Evolutionary conservation across 306 rosid species (phyloP).

Genomic region (Clitoria ternatea): DNA sequence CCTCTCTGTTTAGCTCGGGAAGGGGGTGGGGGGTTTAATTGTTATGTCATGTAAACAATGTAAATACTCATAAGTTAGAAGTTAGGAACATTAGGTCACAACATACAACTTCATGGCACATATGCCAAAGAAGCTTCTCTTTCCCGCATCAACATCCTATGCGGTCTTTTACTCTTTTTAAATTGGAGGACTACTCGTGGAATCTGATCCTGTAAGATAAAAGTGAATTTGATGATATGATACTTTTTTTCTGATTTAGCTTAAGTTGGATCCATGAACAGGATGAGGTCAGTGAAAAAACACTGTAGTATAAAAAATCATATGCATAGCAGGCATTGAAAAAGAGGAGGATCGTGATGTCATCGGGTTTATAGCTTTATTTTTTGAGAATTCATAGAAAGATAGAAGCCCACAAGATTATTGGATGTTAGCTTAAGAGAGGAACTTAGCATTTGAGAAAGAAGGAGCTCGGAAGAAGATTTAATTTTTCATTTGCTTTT

Average conservation of each 20-base stretch:
- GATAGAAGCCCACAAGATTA: neutral
- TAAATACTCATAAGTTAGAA: neutral
- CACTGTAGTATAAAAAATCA: conserved; percentile 30
- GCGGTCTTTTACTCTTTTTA: conserved; percentile 14
- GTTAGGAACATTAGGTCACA: conserved; percentile 19
- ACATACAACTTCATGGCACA: conserved; percentile 32
- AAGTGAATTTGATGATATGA: conserved; percentile 45
- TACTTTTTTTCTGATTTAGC: conserved; percentile 42
- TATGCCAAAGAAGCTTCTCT: conserved; percentile 62
- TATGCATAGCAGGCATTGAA: conserved; percentile 33
- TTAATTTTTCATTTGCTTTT: no score
- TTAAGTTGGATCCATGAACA: conserved; percentile 22
- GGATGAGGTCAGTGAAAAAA: conserved; percentile 31
- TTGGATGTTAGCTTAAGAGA: neutral
- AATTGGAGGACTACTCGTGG: conserved; percentile 48
- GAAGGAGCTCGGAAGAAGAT: conserved; percentile 5
- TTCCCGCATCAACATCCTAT: conserved; percentile 33
- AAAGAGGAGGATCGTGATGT: conserved; percentile 23
- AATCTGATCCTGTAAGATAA: conserved; percentile 68
- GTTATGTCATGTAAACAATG: neutral
- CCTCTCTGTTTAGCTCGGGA: neutral
- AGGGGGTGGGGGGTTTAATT: neutral
- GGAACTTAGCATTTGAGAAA: neutral
- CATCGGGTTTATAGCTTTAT: conserved; percentile 17
- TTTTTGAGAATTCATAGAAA: conserved; percentile 12